Evolutionary conservation across 805 yeast species (phyloP), one percentile per base, ranked within the genome.

Genomic region (Kregervanrija delftensis): DNA sequence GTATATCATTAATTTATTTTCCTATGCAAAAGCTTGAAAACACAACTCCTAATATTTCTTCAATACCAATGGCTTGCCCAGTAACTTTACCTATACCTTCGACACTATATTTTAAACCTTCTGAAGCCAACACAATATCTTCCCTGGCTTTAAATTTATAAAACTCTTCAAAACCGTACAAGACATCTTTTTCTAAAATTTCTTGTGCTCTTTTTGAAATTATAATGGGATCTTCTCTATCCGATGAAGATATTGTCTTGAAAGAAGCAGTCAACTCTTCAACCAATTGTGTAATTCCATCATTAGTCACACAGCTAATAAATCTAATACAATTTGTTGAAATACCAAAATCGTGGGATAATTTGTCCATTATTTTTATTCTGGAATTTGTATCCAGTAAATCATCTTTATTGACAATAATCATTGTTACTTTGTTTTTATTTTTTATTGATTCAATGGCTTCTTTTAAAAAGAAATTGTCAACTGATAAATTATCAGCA

Each of bases 21-120:
- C 99, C 99, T 16, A 93, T 88, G 63, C 99, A 93, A 60, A 93
- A 93, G 49, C 80, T 84, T 2, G 96, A 81, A 58, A 93, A 93
- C 0, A 93, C 93, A 1, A 86, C 91, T 1, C 93, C 96, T 5
- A 93, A 67, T 0, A 93, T 80, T 57, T 93, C 98, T 54, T 93
- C 97, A 0, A 90, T 73, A 0, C 95, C 96, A 11, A 91, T 79
- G 0, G 87, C 76, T 35, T 86, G 85, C 1, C 98, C 99, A 0
- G 97, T 90, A 22, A 93, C 85, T 56, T 82, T 86, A 0, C 97
- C 97, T 34, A 93, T 84, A 0, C 96, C 96, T 11, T 83, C 88
- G 14, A 83, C 79, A 1, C 96, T 80, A 41, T 74, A 74, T 40
- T 75, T 74, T 35, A 93, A 68, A 44, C 84, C 81, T 48, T 91